Percentiles rank a stretch among this genome's conserved stretches.
These are phyloP conservation scores for Capsicum baccatum DNA, from an alignment of 257 asterid species.

Conservation along the genomic window DNA sequence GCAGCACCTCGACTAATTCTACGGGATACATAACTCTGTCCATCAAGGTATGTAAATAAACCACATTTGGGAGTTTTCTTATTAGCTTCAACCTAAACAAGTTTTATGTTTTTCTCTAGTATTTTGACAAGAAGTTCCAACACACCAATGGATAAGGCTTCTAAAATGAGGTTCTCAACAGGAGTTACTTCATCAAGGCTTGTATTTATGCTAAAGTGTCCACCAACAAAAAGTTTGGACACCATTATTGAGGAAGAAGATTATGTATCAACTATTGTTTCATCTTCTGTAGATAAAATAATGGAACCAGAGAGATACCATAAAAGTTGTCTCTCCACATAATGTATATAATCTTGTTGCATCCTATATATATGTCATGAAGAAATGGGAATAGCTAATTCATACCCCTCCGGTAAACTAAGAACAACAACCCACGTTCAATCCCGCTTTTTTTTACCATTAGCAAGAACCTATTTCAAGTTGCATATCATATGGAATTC, in stretches of 20 bases:
- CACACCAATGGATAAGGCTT: slow-evolving; percentile 45
- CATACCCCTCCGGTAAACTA: not conserved
- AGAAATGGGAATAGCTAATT: not conserved
- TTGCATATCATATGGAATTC: not conserved
- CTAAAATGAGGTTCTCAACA: slow-evolving; percentile 48
- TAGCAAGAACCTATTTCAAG: not conserved
- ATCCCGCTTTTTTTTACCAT: not conserved
- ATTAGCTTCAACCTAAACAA: not conserved
- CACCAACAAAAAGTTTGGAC: slow-evolving; percentile 47
- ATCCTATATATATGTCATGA: not conserved
- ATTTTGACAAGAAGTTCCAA: not conserved
- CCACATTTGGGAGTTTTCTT: not conserved
- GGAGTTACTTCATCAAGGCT: slow-evolving; percentile 64
- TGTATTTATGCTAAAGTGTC: slow-evolving; percentile 49
- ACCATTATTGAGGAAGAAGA: slow-evolving; percentile 67
- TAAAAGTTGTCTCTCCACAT: slow-evolving; percentile 34
- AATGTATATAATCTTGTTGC: not conserved
- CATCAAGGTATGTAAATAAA: slow-evolving; percentile 32
- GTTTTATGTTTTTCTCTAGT: not conserved
- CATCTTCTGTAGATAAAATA: slow-evolving; percentile 21
- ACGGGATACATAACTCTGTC: not conserved
- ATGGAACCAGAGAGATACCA: slow-evolving; percentile 30
- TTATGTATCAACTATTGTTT: slow-evolving; percentile 38
- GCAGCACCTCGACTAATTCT: too few relatives aligned
- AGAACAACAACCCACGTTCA: not conserved